A percentile compares a stretch with the other conserved stretches of the same genome.
These are phyloP conservation scores for Pythium inflatum DNA, from an alignment of 352 stramenopile genomes.

Conservation along the genomic window DNA sequence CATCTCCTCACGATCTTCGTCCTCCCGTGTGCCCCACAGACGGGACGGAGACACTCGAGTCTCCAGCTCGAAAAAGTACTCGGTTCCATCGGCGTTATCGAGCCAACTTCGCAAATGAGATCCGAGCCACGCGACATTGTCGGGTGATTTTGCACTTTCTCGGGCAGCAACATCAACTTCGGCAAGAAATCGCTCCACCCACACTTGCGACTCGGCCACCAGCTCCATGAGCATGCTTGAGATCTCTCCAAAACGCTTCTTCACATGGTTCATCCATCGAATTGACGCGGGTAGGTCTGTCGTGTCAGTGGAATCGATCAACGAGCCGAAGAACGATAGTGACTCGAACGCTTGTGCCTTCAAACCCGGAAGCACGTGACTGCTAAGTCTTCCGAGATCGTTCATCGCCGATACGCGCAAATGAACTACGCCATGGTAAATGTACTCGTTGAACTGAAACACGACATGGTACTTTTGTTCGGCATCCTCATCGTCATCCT, in stretches of 20 bases:
- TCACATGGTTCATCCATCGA: conserved; percentile 23
- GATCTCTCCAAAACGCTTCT: conserved; percentile 39
- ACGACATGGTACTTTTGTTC: conserved; percentile 38
- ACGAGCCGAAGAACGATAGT: conserved; percentile 28
- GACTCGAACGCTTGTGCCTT: conserved; percentile 44
- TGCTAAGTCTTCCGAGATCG: conserved; percentile 46
- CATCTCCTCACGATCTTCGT: conserved; percentile 27
- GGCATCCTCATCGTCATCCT: conserved; percentile 34
- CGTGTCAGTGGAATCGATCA: neutral
- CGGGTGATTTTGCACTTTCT: conserved; percentile 13
- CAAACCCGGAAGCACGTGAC: conserved; percentile 47
- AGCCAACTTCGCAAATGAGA: conserved; percentile 60
- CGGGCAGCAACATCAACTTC: conserved; percentile 47
- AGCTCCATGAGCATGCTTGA: conserved; percentile 43
- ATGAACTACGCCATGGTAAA: conserved; percentile 48
- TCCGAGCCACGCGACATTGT: conserved; percentile 37
- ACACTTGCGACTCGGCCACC: conserved; percentile 55
- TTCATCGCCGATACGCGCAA: conserved; percentile 39
- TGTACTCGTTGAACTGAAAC: conserved; percentile 72
- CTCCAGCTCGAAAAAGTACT: conserved; percentile 72
- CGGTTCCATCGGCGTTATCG: conserved; percentile 46
- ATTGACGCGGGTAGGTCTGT: conserved; percentile 10
- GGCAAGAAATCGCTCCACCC: conserved; percentile 52
- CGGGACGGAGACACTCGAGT: conserved; percentile 22
- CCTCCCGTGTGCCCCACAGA: conserved; percentile 21